Conservation (phyloP, 2,329 filamentous ascomycete species). For the Exserohilum rostratum region DNA sequence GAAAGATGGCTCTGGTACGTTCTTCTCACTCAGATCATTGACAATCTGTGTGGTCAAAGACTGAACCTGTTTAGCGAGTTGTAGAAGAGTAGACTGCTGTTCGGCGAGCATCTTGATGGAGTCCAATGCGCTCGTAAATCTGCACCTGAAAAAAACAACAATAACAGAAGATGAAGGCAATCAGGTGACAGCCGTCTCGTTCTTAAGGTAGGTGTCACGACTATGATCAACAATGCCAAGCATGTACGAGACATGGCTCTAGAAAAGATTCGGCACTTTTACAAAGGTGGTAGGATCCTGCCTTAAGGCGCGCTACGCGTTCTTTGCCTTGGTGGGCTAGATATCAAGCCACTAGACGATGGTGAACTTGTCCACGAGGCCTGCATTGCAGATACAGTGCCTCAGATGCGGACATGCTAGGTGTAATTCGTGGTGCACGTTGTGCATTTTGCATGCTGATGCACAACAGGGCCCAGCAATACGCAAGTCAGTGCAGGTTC, state of each 20-base stretch:
- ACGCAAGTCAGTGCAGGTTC: neutral
- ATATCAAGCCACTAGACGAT: neutral
- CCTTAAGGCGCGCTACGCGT: too few species aligned
- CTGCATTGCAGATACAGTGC: too few species aligned
- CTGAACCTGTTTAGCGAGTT: constrained; percentile 19
- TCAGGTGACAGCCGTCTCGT: too few species aligned
- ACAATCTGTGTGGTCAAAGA: constrained; percentile 17
- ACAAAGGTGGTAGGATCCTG: too few species aligned
- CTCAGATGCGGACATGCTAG: neutral
- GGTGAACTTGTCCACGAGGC: neutral
- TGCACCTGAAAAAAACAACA: too few species aligned
- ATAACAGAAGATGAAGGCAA: too few species aligned
- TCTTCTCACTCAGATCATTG: constrained; percentile 11
- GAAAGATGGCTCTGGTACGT: constrained; percentile 21
- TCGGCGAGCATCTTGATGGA: constrained; percentile 7
- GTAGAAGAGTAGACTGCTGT: constrained; percentile 15
- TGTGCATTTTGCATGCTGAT: neutral
- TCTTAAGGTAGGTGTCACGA: too few species aligned
- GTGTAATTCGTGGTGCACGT: neutral
- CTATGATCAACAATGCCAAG: too few species aligned
- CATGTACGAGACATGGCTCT: too few species aligned
- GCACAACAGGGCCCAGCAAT: neutral
- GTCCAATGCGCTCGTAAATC: neutral
- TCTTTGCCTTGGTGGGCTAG: neutral
- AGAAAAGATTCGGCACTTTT: too few species aligned